Conservation (phyloP, 352 stramenopile species). For the Elongisporangium anandrum region DNA sequence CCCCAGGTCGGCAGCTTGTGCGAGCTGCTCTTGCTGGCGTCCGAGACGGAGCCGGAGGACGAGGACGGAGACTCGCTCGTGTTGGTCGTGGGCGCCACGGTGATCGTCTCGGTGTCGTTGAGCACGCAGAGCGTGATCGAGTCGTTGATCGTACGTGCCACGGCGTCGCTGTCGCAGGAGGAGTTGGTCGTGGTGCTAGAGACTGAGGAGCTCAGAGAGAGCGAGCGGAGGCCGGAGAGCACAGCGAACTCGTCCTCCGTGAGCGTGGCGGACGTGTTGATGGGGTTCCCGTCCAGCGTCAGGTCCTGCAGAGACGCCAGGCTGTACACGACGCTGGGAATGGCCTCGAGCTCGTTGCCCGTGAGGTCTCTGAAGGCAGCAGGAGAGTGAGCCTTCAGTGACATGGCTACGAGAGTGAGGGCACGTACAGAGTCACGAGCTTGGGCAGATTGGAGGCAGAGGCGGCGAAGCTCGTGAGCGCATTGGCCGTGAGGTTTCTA, state of each 20-base stretch:
- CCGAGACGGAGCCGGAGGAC: constrained; percentile 4
- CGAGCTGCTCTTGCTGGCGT: constrained; percentile 28
- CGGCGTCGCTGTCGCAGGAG: constrained; percentile 35
- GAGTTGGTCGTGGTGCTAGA: constrained; percentile 42
- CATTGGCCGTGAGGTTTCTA: constrained; percentile 45
- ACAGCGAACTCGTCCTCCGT: constrained; percentile 45
- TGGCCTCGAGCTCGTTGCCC: constrained; percentile 34
- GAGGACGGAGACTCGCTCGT: constrained; percentile 16
- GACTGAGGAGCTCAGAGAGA: constrained; percentile 20
- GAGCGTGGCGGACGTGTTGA: constrained; percentile 40
- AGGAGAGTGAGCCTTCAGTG: neutral
- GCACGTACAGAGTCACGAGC: constrained; percentile 39
- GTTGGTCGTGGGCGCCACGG: constrained; percentile 10
- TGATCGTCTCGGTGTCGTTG: constrained; percentile 11
- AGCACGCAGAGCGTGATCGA: constrained; percentile 62
- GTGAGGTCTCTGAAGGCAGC: constrained; percentile 28
- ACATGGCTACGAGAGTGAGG: neutral
- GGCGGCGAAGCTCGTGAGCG: constrained; percentile 29
- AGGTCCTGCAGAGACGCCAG: constrained; percentile 44
- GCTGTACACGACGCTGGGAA: constrained; percentile 56
- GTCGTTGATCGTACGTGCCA: constrained; percentile 36
- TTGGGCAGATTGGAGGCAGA: constrained; percentile 31
- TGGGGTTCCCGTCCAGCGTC: constrained; percentile 39
- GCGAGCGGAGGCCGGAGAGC: constrained; percentile 38
- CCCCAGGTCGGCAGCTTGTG: constrained; percentile 39